Base-by-base conservation (phyloP, 371 early-diverging fungal genomes). In the Mycotypha africana region DNA sequence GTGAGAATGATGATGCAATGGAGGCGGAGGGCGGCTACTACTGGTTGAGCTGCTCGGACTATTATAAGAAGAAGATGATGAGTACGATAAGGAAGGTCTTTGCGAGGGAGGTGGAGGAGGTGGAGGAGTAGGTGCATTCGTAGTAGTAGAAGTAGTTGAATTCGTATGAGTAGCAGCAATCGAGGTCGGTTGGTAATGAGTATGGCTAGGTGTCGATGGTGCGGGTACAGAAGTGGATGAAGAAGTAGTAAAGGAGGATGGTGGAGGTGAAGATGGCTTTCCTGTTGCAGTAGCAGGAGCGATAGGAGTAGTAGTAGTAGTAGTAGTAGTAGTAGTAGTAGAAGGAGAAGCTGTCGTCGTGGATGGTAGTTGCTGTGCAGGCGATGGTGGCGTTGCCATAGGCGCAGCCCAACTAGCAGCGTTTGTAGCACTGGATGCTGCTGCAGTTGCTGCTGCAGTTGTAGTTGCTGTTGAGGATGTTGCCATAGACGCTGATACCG, bases 41-140 rank as follows among this genome's bases (percentile, higher is more conserved):
- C 53, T 34, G 39, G 37, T 14, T 28, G 39, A 12, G 23, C 58
- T 22, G 30, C 21, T 3, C 12, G 26, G 21, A 30, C 16, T 47
- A 19, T 37, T 17, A 39, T 53, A 54, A 15, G 53, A 43, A 12
- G 53, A 39, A 22, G 52, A 45, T 0, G 44, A 33, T 30, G 33
- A 35, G 38, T 39, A 42, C 12, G 25, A 19, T n/a, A 15, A 35
- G 20, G 20, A 21, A 17, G 15, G 6, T 19, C 28, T 42, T 12
- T 17, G 17, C 24, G 23, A 16, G 11, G 2, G 38, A 21, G 14
- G 36, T 42, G 20, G 25, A 38, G 14, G 21, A 44, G 23, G 10
- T 23, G 6, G 21, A 3, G 7, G 20, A 25, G 32, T 15, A 11
- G 20, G 10, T 23, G 32, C 14, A 34, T 24, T n/a, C 7, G 11